Percentiles rank a stretch among this genome's conserved stretches.
These are phyloP conservation scores for Puccinia triticina DNA, from an alignment of 1,284 basidiomycete species.

Conservation along the genomic window DNA sequence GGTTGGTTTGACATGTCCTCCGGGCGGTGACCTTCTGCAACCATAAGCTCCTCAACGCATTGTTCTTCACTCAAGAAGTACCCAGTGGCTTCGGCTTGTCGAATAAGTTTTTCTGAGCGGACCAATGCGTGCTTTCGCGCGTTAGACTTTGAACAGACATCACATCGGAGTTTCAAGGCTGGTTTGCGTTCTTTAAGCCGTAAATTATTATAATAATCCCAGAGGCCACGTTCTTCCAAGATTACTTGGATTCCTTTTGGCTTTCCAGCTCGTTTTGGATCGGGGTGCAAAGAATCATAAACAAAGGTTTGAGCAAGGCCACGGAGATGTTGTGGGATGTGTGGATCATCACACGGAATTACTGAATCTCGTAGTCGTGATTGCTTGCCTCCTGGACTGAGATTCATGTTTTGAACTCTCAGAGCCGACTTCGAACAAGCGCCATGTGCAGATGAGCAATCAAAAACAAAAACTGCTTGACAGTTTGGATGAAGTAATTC, in stretches of 20 bases:
- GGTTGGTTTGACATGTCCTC: neutral
- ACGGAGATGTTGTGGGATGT: neutral
- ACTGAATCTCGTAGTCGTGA: neutral
- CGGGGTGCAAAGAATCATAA: neutral
- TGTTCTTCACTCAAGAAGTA: constrained; percentile 5
- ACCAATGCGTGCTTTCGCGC: neutral
- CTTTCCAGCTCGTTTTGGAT: constrained; percentile 5
- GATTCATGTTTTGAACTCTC: constrained; percentile 13
- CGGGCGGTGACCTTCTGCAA: neutral
- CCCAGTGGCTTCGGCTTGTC: neutral
- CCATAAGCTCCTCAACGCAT: neutral
- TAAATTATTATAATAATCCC: neutral
- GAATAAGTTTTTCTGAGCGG: neutral
- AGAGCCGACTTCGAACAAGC: neutral
- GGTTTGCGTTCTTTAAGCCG: neutral
- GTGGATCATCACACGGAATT: neutral
- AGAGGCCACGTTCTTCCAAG: neutral
- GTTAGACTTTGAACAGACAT: neutral
- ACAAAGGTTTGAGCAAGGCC: neutral
- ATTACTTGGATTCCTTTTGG: constrained; percentile 7
- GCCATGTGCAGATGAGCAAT: neutral
- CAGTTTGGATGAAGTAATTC: no score
- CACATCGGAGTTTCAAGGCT: neutral
- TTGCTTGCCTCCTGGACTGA: neutral
- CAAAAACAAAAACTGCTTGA: neutral